A percentile compares a stretch with the other conserved stretches of the same genome.
phyloP scores from a whole-genome alignment of 495 filamentous ascomycete species.

The Lindgomyces ingoldianus region DNA sequence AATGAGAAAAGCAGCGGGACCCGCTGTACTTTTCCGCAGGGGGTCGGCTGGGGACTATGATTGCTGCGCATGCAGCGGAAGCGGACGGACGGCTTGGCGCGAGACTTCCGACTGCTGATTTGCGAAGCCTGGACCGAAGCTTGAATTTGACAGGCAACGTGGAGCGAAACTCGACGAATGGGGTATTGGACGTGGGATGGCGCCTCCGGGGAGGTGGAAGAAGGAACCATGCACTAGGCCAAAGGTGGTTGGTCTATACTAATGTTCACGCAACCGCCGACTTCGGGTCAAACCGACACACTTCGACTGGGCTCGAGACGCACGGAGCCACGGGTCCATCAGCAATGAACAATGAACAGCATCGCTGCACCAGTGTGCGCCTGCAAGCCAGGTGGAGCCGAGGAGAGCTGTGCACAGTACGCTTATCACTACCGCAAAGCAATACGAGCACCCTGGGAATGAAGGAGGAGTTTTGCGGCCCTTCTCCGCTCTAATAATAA shows the following conservation, averaged over 20 bases:
- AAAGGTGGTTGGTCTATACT: neutral
- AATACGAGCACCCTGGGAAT: neutral
- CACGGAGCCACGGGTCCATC: too few species aligned
- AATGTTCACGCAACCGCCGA: too few species aligned
- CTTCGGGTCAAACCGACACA: neutral
- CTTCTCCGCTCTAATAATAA: too few species aligned
- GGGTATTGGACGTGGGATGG: neutral
- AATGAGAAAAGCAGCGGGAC: neutral
- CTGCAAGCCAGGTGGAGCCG: too few species aligned
- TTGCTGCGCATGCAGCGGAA: neutral
- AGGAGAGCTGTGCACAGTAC: neutral
- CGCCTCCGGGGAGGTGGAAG: neutral
- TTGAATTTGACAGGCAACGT: too few species aligned
- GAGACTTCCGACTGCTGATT: neutral
- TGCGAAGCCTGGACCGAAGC: neutral
- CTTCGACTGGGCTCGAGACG: too few species aligned
- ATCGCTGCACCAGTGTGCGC: too few species aligned
- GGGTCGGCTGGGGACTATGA: neutral
- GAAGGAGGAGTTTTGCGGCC: too few species aligned
- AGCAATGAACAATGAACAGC: too few species aligned
- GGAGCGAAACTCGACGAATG: neutral
- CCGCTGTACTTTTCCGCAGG: neutral
- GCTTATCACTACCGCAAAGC: neutral
- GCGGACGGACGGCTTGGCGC: too few species aligned
- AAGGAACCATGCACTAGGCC: neutral